A percentile compares a stretch with the other conserved stretches of the same genome.
phyloP scores from a whole-genome alignment of 1,284 basidiomycete species.

The Athelia psychrophila region DNA sequence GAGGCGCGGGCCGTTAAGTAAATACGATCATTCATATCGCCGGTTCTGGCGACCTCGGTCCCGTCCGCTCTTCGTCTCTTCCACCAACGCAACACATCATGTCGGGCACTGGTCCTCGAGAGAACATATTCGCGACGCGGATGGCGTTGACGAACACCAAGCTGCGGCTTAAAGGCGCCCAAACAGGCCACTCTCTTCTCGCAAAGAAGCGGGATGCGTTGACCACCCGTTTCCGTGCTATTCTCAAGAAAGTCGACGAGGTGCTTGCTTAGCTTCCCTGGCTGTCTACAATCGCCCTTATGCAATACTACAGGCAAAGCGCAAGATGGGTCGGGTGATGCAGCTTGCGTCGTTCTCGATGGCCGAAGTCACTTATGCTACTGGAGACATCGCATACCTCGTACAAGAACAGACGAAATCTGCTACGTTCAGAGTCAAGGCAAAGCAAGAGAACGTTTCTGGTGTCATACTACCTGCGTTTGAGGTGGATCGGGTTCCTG shows the following conservation, averaged over 20 bases:
- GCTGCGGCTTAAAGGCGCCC: constrained; percentile 90
- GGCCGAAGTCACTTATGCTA: constrained; percentile 97
- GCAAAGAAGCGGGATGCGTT: constrained; percentile 98
- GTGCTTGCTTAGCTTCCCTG: constrained; percentile 38
- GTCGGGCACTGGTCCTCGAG: constrained; percentile 87
- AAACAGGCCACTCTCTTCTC: constrained; percentile 95
- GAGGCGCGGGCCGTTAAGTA: not conserved
- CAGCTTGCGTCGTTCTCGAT: constrained; percentile 98
- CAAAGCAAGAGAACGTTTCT: constrained; percentile 98
- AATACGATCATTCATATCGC: not conserved
- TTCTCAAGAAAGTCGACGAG: constrained; percentile 92
- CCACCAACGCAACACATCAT: constrained; percentile 39
- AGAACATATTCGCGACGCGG: constrained; percentile 92
- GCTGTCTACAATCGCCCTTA: not conserved
- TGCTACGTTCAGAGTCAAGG: constrained; percentile 90
- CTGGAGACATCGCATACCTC: constrained; percentile 96
- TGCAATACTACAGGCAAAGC: constrained; percentile 76
- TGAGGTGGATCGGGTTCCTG: constrained; percentile 82
- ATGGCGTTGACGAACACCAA: constrained; percentile 97
- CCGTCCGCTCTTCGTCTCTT: not conserved
- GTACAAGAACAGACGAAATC: constrained; percentile 90
- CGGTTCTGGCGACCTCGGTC: not conserved
- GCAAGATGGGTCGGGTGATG: constrained; percentile 99
- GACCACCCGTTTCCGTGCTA: constrained; percentile 88
- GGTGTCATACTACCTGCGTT: constrained; percentile 98